phyloP scores from a whole-genome alignment of 768 basidiomycete genomes.

The Russula vinacea region DNA sequence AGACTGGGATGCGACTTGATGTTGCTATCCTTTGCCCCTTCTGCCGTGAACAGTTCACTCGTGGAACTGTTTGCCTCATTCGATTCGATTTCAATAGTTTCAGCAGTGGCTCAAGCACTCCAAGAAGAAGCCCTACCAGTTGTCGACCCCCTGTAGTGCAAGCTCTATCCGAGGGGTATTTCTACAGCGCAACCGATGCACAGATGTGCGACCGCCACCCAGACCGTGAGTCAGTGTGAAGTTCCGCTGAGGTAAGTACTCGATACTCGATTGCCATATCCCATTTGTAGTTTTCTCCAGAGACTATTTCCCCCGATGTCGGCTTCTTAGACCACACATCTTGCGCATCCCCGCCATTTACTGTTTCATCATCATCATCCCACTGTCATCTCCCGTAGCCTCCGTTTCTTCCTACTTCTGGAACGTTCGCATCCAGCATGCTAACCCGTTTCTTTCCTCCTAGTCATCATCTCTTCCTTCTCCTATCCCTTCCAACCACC shows the following conservation, averaged over 20 bases:
- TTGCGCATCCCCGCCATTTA: not conserved
- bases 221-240: conserved; percentile 29
- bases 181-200: conserved; percentile 36
- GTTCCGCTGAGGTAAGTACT: conserved; percentile 26
- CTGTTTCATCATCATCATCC: not conserved
- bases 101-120: conserved; percentile 64
- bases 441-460: not conserved
- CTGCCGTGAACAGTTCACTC: conserved; percentile 72
- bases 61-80: conserved; percentile 67
- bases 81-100: conserved; percentile 66
- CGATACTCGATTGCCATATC: not conserved
- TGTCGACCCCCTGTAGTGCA: conserved; percentile 45
- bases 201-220: conserved; percentile 25
- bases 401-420: not conserved
- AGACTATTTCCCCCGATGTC: not conserved
- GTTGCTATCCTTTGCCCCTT: too few relatives aligned
- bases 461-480: conserved; percentile 27
- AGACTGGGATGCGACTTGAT: too few relatives aligned
- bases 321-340: not conserved
- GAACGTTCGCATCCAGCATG: not conserved
- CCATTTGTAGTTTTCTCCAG: not conserved
- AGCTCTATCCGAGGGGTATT: conserved; percentile 50
- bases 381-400: not conserved
- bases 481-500: conserved; percentile 22
- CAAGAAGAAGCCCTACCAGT: conserved; percentile 50